Evolutionary conservation across 805 yeast genomes (phyloP), one percentile per base, ranked within the genome.

Genomic region (Metschnikowia anglica): DNA sequence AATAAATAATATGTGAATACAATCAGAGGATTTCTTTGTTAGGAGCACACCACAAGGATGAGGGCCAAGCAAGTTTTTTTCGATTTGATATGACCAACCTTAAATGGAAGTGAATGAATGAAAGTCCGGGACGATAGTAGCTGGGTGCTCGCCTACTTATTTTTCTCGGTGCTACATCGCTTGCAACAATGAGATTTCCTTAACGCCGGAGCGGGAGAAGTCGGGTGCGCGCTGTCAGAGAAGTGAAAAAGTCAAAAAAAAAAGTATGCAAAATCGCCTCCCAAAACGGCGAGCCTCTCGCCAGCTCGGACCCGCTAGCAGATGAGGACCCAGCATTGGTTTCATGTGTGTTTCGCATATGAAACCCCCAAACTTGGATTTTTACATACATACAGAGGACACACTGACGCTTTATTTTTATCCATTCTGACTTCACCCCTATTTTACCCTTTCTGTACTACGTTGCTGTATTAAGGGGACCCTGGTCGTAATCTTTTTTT

Each of bases 211-310:
- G 16, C 39, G 44, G 44, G 36, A 30, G 36, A 41, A 41, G 26
- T 31, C 44, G 44, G 44, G 44, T 41, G 43, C 43, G 43, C 43
- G 43, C 39, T 11, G 25, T 24, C 17, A 24, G 34, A n/a, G n/a
- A n/a, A 37, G n/a, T 23, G 16, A 30, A 23, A 30, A 19, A 15
- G 23, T 30, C 13, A 16, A 30, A 30, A 38, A 18, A n/a, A 18
- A 33, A 39, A 39, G 32, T 28, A 24, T 28, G 28, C 35, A 29
- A 31, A 30, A 27, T 5, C 19, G 35, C n/a, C 17, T 18, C 41
- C 41, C 24, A 38, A 38, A 38, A 12, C 15, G 34, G 35, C 19
- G 16, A 16, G n/a, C 8, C 10, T 23, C 10, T 23, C 10, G 25
- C 25, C 10, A 10, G 10, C 12, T 31, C 13, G 7, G 13, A 17